phyloP scores from a whole-genome alignment of 371 early-diverging fungal genomes.

The Mucor sp. region DNA sequence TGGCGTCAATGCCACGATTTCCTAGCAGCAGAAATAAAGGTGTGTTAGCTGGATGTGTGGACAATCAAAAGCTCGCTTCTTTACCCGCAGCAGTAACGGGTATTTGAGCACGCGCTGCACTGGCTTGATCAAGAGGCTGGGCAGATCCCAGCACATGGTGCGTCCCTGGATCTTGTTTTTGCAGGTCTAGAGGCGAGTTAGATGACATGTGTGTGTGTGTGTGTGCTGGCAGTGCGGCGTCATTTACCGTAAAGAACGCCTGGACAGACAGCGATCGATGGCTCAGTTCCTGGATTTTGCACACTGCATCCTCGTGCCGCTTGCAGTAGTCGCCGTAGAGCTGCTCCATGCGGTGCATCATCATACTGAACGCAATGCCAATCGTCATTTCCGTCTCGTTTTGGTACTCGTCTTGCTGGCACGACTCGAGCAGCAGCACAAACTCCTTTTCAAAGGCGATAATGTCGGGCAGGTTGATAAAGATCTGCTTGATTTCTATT shows the following conservation, averaged over 20 bases:
- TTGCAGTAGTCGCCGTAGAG: slow-evolving; percentile 80
- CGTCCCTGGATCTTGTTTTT: slow-evolving; percentile 58
- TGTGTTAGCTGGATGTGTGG: too few species aligned
- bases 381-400: slow-evolving; percentile 30
- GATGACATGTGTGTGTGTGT: too few species aligned
- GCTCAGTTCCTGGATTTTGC: slow-evolving; percentile 57
- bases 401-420: background rate
- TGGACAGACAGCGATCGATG: slow-evolving; percentile 41
- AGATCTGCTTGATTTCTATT: slow-evolving; percentile 62
- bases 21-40: slow-evolving; percentile 35
- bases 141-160: slow-evolving; percentile 82
- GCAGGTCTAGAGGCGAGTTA: slow-evolving; percentile 32
- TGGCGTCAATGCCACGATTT: slow-evolving; percentile 66
- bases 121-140: slow-evolving; percentile 81
- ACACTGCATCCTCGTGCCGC: slow-evolving; percentile 69
- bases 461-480: slow-evolving; percentile 61
- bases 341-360: slow-evolving; percentile 56
- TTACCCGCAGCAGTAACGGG: slow-evolving; percentile 64
- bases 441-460: slow-evolving; percentile 56
- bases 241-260: slow-evolving; percentile 54
- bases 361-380: slow-evolving; percentile 56
- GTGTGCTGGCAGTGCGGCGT: background rate
- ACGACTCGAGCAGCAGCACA: slow-evolving; percentile 31
- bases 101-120: slow-evolving; percentile 88
- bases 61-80: background rate